These are phyloP conservation scores for Crithidia bombi DNA, from an alignment of 208 protist genomes.

Conservation along the genomic window DNA sequence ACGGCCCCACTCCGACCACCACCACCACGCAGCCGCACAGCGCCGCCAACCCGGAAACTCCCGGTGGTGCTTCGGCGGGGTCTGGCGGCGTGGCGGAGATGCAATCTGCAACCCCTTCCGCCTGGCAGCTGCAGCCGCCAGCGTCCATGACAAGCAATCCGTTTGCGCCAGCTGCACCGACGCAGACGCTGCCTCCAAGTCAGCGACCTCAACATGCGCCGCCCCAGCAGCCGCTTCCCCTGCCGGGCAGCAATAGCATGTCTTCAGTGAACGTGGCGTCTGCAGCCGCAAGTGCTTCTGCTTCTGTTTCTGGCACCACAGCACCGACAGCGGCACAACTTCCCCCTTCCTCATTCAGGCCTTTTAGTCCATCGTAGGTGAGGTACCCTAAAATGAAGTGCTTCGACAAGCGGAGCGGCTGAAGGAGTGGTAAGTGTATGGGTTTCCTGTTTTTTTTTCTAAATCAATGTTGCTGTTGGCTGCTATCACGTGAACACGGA, in stretches of 20 bases:
- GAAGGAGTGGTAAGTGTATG: too few relatives aligned
- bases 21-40: neutral
- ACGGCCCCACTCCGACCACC: neutral
- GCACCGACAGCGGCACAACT: slow-evolving; percentile 3
- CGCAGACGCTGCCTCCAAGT: too few relatives aligned
- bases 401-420: too few relatives aligned
- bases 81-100: neutral
- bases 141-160: too few relatives aligned
- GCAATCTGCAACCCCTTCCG: neutral
- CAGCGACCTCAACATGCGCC: neutral
- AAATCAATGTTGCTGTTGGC: neutral
- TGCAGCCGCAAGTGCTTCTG: too few relatives aligned
- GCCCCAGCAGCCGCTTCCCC: neutral
- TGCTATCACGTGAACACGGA: neutral
- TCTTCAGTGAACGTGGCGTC: too few relatives aligned
- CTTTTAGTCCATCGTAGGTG: slow-evolving; percentile 25
- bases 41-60: neutral
- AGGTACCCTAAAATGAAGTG: neutral
- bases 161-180: too few relatives aligned
- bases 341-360: slow-evolving; percentile 43
- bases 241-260: too few relatives aligned
- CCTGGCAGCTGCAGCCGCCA: neutral
- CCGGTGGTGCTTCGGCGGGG: neutral
- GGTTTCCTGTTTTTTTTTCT: slow-evolving; percentile 1
- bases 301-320: neutral